Evolutionary conservation across 192 early-diverging fungal genomes (phyloP), one percentile per base, ranked within the genome.

Genomic region (Coemansia sp.): DNA sequence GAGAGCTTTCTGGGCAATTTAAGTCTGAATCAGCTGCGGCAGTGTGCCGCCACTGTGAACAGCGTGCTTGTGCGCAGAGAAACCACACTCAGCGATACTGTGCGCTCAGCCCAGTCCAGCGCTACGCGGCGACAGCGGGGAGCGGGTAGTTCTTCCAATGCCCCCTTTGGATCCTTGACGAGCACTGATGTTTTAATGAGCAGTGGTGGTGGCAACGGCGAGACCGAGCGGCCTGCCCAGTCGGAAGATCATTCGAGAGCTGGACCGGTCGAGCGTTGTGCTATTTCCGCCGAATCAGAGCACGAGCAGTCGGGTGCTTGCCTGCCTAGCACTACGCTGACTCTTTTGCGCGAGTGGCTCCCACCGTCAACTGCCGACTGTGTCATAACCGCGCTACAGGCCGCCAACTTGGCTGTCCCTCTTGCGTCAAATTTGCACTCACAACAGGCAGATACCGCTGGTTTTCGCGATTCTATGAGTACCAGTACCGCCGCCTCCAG

Each of bases 21-120:
- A 18, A 81, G 78, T 25, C 48, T 81, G 48, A 72, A 76, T 56
- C 78, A 81, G 62, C 67, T 81, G 28, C 65, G 78, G 6, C 78
- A 81, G 62, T 81, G 78, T 43, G 78, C 78, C 3, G 73, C 78
- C 11, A 76, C 78, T 0, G 78, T 81, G 14, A 81, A 81, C 31
- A 68, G 70, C 18, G 78, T 76, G 42, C 64, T 81, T 18, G 73
- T 76, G 37, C 65, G 66, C 48, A 61, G 78, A 18, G 78, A 81
- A 26, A 60, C 59, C 37, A 61, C 59, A 18, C 45, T 62, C 38
- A 48, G 55, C 28, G 60, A 61, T 6, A 18, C 26, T 3, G 33
- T 14, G 3, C 26, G 13, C 11, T 41, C 36, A 21, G 38, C 55
- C 18, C 55, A 57, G 33, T 8, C 55, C 33, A 52, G 25, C 13